Conservation (phyloP, 345 rosid genomes). For the Brassica nigra region DNA sequence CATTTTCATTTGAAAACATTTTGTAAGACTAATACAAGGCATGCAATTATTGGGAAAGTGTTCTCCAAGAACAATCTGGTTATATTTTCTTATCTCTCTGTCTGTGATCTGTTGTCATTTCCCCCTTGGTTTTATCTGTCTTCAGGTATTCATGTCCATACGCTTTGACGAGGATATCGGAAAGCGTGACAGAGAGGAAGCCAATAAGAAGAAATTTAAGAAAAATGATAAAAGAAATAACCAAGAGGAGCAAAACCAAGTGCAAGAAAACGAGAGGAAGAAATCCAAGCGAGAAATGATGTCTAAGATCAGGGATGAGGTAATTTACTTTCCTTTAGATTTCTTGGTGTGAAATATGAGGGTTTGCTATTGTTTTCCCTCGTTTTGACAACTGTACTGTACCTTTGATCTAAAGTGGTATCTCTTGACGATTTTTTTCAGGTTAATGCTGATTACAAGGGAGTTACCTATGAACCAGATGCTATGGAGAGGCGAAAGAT, state of each 20-base stretch:
- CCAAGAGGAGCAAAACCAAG: slow-evolving; percentile 57
- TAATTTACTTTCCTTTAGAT: slow-evolving; percentile 32
- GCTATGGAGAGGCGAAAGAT: slow-evolving; percentile 42
- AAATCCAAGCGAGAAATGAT: slow-evolving; percentile 65
- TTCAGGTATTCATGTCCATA: slow-evolving; percentile 82
- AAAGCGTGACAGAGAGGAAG: slow-evolving; percentile 44
- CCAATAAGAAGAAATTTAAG: slow-evolving; percentile 52
- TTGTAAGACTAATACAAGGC: slow-evolving; percentile 3
- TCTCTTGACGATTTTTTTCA: neutral
- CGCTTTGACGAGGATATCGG: slow-evolving; percentile 83
- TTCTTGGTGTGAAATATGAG: neutral
- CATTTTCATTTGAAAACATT: neutral
- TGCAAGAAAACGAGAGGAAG: slow-evolving; percentile 62
- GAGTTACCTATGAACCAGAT: slow-evolving; percentile 61
- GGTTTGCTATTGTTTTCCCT: neutral
- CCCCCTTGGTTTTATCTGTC: slow-evolving; percentile 12
- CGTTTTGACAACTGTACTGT: slow-evolving; percentile 1
- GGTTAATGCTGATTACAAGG: slow-evolving; percentile 66
- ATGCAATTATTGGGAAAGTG: neutral
- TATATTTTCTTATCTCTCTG: slow-evolving; percentile 2
- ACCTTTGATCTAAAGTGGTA: slow-evolving; percentile 9
- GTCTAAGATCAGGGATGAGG: slow-evolving; percentile 82
- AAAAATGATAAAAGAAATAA: slow-evolving; percentile 59
- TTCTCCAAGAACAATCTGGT: slow-evolving; percentile 8
- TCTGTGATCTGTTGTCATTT: slow-evolving; percentile 11